Evolutionary conservation across 1,284 basidiomycete genomes (phyloP).

Genomic region (Ustilago sp.): DNA sequence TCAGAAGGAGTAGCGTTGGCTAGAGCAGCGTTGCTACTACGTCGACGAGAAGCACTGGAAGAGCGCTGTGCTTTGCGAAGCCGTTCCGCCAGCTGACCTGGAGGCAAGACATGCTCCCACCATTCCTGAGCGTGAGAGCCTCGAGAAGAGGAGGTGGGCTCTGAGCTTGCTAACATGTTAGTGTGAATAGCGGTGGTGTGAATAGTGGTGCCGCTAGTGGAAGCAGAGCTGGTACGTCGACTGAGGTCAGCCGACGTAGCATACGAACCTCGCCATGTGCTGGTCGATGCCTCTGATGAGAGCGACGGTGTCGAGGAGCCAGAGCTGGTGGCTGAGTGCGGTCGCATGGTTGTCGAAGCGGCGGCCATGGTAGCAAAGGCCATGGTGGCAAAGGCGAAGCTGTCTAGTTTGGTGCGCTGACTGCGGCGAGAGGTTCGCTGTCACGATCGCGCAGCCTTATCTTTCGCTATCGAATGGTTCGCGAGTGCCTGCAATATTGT

Average conservation of each 20-base stretch:
- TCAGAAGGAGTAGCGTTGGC: slow-evolving; percentile 48
- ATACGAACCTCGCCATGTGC: slow-evolving; percentile 26
- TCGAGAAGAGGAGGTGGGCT: slow-evolving; percentile 7
- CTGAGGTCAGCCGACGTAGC: slow-evolving; percentile 27
- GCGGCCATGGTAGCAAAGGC: slow-evolving; percentile 25
- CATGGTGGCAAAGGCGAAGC: not conserved
- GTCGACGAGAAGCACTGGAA: slow-evolving; percentile 37
- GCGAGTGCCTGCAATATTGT: too few species aligned
- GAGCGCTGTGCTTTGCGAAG: slow-evolving; percentile 56
- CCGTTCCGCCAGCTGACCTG: slow-evolving; percentile 59
- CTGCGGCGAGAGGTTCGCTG: not conserved
- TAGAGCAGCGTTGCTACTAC: slow-evolving; percentile 39
- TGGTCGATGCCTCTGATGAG: slow-evolving; percentile 26
- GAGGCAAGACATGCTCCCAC: slow-evolving; percentile 62
- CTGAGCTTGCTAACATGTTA: slow-evolving; percentile 2
- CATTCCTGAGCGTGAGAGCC: slow-evolving; percentile 48
- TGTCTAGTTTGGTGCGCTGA: not conserved
- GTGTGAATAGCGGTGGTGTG: not conserved
- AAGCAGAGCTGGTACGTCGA: slow-evolving; percentile 23
- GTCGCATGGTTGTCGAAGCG: slow-evolving; percentile 22
- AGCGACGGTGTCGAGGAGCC: slow-evolving; percentile 40
- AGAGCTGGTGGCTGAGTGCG: slow-evolving; percentile 38
- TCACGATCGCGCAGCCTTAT: not conserved
- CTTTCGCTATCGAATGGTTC: not conserved
- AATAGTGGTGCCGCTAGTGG: slow-evolving; percentile 5